These are phyloP conservation scores for Clarkia xantiana DNA, from an alignment of 345 rosid species.

Conservation along the genomic window DNA sequence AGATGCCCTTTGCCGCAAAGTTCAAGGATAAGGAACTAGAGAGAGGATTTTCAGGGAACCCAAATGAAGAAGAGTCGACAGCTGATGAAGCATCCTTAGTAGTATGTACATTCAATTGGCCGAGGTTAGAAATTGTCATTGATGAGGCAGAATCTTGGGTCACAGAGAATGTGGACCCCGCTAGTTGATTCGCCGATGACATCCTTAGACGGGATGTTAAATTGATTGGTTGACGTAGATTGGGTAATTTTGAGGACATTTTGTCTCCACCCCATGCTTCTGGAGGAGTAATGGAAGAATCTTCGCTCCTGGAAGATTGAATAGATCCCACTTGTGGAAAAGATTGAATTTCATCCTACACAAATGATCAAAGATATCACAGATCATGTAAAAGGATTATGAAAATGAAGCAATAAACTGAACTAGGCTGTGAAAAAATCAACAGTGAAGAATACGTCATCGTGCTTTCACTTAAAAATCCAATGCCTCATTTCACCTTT, in stretches of 20 bases:
- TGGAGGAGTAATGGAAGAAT: slow-evolving; percentile 78
- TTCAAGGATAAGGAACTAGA: slow-evolving; percentile 39
- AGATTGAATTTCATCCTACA: slow-evolving; percentile 52
- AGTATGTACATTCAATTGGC: slow-evolving; percentile 27
- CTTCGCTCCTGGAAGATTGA: slow-evolving; percentile 59
- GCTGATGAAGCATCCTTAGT: slow-evolving; percentile 39
- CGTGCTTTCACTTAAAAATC: too few species aligned
- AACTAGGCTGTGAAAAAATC: too few species aligned
- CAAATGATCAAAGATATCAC: neutral
- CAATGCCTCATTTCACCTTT: too few species aligned
- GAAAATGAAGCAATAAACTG: too few species aligned
- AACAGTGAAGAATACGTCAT: too few species aligned
- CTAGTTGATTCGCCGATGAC: slow-evolving; percentile 33
- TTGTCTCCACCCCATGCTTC: slow-evolving; percentile 99
- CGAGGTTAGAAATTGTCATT: slow-evolving; percentile 21
- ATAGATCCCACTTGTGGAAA: slow-evolving; percentile 34
- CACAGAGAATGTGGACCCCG: slow-evolving; percentile 54
- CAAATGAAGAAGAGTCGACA: slow-evolving; percentile 31
- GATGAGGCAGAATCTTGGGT: slow-evolving; percentile 48
- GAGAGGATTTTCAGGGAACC: slow-evolving; percentile 37
- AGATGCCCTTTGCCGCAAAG: slow-evolving; percentile 25
- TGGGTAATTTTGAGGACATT: slow-evolving; percentile 51
- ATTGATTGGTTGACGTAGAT: slow-evolving; percentile 32
- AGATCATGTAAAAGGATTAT: too few species aligned
- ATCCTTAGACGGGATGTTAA: slow-evolving; percentile 51